phyloP scores from a whole-genome alignment of 2,329 filamentous ascomycete genomes.

The Ilyonectria sp. region DNA sequence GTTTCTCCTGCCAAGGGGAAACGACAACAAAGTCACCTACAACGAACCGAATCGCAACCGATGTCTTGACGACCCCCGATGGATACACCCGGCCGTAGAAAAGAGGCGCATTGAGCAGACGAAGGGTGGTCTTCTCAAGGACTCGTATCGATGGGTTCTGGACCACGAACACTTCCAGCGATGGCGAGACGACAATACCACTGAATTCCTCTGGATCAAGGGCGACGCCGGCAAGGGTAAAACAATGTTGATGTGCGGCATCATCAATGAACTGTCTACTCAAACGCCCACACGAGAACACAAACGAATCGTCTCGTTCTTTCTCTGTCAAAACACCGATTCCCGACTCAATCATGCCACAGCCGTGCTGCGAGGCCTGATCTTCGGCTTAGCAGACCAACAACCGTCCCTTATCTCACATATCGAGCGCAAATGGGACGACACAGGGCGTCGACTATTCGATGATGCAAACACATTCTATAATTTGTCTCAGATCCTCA shows the following conservation, averaged over 20 bases:
- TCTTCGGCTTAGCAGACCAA: conserved; percentile 7
- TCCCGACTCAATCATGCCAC: not conserved
- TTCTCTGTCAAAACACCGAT: conserved; percentile 14
- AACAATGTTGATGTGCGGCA: conserved; percentile 53
- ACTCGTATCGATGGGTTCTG: conserved; percentile 53
- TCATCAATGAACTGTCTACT: conserved; percentile 38
- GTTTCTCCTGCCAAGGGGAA: too few relatives aligned
- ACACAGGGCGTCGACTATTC: not conserved
- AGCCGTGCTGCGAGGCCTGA: conserved; percentile 11
- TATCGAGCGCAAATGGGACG: not conserved
- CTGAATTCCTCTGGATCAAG: too few relatives aligned
- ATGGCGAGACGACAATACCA: conserved; percentile 43
- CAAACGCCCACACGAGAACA: too few relatives aligned
- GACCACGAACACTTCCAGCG: conserved; percentile 47
- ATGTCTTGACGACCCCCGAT: too few relatives aligned
- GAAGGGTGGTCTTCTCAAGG: conserved; percentile 33
- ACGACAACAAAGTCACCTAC: too few relatives aligned
- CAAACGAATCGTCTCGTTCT: not conserved
- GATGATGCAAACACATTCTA: conserved; percentile 6
- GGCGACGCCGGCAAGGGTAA: conserved; percentile 53
- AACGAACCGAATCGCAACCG: too few relatives aligned
- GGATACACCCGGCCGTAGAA: too few relatives aligned
- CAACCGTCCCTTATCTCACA: conserved; percentile 8
- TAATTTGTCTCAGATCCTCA: not conserved
- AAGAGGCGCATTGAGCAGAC: too few relatives aligned